phyloP scores from a whole-genome alignment of 495 filamentous ascomycete species.

The Aspergillus mulundensis region DNA sequence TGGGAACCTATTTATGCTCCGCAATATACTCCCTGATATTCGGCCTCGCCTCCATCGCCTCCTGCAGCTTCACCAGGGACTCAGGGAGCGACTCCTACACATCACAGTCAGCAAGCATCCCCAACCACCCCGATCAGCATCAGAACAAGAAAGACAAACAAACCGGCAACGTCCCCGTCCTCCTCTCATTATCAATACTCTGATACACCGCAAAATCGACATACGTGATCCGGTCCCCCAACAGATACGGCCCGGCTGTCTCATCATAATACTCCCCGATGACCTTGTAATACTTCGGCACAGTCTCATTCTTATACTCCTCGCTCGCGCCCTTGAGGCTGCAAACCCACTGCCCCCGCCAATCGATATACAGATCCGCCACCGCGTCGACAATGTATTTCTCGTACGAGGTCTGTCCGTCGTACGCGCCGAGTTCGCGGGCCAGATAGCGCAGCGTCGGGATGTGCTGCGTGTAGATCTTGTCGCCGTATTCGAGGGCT shows the following conservation, averaged over 20 bases:
- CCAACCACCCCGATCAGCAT: neutral
- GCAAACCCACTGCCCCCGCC: slow-evolving; percentile 28
- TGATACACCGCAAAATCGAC: slow-evolving; percentile 35
- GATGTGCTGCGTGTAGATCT: slow-evolving; percentile 34
- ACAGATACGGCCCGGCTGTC: slow-evolving; percentile 25
- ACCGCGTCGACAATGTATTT: slow-evolving; percentile 42
- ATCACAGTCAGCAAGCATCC: neutral
- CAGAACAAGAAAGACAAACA: neutral
- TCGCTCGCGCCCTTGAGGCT: slow-evolving; percentile 14
- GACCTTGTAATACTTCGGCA: slow-evolving; percentile 27
- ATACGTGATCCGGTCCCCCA: slow-evolving; percentile 31
- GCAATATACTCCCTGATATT: slow-evolving; percentile 1
- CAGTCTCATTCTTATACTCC: slow-evolving; percentile 23
- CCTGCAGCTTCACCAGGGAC: neutral
- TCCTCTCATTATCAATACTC: slow-evolving; percentile 28
- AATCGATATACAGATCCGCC: slow-evolving; percentile 42
- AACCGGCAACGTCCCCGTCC: slow-evolving; percentile 8
- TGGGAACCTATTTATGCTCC: neutral
- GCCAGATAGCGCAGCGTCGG: slow-evolving; percentile 40
- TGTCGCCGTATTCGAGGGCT: slow-evolving; percentile 37
- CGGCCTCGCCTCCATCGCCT: neutral
- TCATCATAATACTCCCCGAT: slow-evolving; percentile 24
- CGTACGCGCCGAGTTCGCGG: slow-evolving; percentile 33
- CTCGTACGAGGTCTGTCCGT: slow-evolving; percentile 36
- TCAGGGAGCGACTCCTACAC: neutral